Conservation (phyloP, 306 rosid species). For the Casuarina cunninghamiana region DNA sequence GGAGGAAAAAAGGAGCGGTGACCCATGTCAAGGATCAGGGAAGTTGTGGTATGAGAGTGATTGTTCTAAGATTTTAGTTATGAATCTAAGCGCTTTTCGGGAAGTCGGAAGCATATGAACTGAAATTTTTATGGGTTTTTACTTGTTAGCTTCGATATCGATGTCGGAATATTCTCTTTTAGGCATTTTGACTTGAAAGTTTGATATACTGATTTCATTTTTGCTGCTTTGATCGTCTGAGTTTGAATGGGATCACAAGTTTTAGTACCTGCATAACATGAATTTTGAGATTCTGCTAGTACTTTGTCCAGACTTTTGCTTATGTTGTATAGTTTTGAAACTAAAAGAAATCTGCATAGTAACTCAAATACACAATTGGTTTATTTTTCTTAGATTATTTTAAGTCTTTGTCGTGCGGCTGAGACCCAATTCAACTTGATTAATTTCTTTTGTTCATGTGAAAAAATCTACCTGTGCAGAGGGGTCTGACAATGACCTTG, state of each 20-base stretch:
- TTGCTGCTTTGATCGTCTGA: neutral
- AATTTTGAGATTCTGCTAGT: neutral
- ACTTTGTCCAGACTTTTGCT: neutral
- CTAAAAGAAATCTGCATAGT: neutral
- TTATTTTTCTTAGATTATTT: neutral
- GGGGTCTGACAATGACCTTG: no score
- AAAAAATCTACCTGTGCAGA: neutral
- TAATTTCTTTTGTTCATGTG: neutral
- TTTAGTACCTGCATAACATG: neutral
- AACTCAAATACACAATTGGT: neutral
- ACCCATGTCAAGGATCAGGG: slow-evolving; percentile 81
- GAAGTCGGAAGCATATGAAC: neutral
- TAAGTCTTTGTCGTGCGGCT: neutral
- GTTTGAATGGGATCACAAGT: neutral
- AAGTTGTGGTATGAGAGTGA: slow-evolving; percentile 63
- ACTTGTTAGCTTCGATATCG: neutral
- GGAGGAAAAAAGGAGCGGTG: slow-evolving; percentile 79
- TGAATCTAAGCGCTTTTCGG: neutral
- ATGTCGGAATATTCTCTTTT: neutral
- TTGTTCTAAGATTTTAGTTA: neutral
- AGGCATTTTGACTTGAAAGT: neutral
- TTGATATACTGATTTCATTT: neutral
- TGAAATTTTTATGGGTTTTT: neutral
- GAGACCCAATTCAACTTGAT: neutral
- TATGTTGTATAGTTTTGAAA: neutral